Base-by-base conservation (phyloP, 2,329 filamentous ascomycete genomes). In the Xylaria digitata region DNA sequence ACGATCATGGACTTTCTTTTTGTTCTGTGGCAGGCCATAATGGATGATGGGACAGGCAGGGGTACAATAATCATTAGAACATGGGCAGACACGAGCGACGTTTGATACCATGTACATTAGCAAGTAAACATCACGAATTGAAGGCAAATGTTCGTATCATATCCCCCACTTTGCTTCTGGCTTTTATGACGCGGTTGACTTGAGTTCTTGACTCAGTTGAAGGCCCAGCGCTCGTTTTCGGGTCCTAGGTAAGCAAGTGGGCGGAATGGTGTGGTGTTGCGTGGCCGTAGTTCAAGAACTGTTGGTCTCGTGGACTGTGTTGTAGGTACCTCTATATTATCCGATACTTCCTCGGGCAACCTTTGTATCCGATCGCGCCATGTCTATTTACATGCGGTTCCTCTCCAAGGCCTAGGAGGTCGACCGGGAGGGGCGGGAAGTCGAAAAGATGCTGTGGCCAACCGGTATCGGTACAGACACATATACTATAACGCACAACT, bases 21-120 rank as follows among this genome's bases (percentile, higher is more conserved):
- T 48, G 45, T 48, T 58, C 32, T 55, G 21, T 32, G 30, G 45
- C 21, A 59, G 43, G 58, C 52, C 52, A 45, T 45, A 37, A 50
- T 48, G 52, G 26, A 30, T 30, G n/a, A 63, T 42, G 40, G 42
- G 53, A 32, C 2, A 49, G 48, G 48, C 19, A 63, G 19, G 19
- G 37, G 42, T 30, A 61, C 19, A 19, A 30, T 49, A 49, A n/a
- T 23, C 42, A 69, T 66, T 8, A 37, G 8, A 37, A 57, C 54
- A 63, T 64, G 11, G 59, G 60, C 63, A 50, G 59, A 60, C 26
- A 69, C 15, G 63, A 66, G 63, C 34, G 19, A 67, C 64, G 67
- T 66, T 67, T 67, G 67, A 69, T 69, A 69, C 67, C 67, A 69
- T 53, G 56, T 64, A 63, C 63, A 67, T 66, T 63, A 63, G 50